Percentiles rank a stretch among this genome's conserved stretches.
These are phyloP conservation scores for Pichia ethanolica DNA, from an alignment of 805 yeast species.

Conservation along the genomic window DNA sequence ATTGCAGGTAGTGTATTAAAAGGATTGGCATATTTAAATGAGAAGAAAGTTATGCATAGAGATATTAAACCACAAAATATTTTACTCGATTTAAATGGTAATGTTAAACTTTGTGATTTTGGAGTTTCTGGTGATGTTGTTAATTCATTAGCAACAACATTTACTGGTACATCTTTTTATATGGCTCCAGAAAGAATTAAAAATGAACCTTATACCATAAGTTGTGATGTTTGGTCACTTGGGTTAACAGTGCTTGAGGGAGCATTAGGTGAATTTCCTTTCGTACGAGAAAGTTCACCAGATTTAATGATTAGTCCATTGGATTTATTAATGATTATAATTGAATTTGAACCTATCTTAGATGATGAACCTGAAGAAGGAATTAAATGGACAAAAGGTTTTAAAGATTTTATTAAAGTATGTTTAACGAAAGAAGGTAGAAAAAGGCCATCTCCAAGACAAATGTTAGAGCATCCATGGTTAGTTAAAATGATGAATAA, in stretches of 20 bases:
- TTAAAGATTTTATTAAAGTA: constrained; percentile 73
- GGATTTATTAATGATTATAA: constrained; percentile 72
- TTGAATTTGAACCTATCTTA: constrained; percentile 74
- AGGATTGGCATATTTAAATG: constrained; percentile 85
- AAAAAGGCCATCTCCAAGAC: constrained; percentile 86
- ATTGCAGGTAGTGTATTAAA: constrained; percentile 78
- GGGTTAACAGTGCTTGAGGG: constrained; percentile 91
- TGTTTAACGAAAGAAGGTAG: constrained; percentile 75
- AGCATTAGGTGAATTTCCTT: constrained; percentile 88
- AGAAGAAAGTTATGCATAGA: constrained; percentile 82
- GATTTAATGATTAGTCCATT: constrained; percentile 63
- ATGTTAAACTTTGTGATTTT: constrained; percentile 90
- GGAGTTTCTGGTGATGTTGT: constrained; percentile 98
- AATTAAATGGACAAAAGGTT: constrained; percentile 74
- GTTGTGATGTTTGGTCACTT: constrained; percentile 94
- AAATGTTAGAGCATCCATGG: constrained; percentile 95
- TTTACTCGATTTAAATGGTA: constrained; percentile 64
- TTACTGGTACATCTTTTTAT: constrained; percentile 94
- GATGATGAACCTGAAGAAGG: constrained; percentile 70
- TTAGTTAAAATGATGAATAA: constrained; percentile 64
- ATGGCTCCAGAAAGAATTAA: constrained; percentile 98
- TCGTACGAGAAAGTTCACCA: constrained; percentile 30
- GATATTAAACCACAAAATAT: constrained; percentile 97
- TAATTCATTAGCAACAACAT: constrained; percentile 89
- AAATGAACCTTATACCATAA: constrained; percentile 92